Conservation (phyloP, 257 asterid species). For the Parsonsia alboflavescens region DNA sequence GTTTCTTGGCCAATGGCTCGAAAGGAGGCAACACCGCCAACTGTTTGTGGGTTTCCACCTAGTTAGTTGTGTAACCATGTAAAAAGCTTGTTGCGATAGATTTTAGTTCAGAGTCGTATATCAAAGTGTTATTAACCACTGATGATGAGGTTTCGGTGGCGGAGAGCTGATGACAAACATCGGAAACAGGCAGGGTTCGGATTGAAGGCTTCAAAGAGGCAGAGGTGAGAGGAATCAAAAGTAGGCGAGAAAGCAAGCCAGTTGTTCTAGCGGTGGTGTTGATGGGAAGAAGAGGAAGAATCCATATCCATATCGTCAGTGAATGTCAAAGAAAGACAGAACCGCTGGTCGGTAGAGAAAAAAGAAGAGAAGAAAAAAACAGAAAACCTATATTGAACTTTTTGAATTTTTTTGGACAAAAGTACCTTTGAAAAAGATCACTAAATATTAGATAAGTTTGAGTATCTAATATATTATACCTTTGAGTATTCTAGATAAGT, state of each 20-base stretch:
- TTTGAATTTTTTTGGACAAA: too few species aligned
- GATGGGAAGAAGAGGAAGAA: slow-evolving; percentile 27
- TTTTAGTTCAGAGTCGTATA: slow-evolving; percentile 61
- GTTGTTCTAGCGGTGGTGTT: slow-evolving; percentile 28
- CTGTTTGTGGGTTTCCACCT: slow-evolving; percentile 25
- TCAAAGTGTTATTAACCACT: slow-evolving; percentile 11
- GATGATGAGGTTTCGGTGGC: slow-evolving; percentile 14
- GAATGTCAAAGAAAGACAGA: slow-evolving; percentile 25
- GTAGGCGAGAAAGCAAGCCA: slow-evolving; percentile 78
- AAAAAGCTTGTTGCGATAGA: slow-evolving; percentile 51
- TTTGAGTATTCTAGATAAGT: too few species aligned
- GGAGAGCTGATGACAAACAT: slow-evolving; percentile 24
- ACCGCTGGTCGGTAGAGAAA: too few species aligned
- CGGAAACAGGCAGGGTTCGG: slow-evolving; percentile 6
- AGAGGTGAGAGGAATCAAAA: slow-evolving; percentile 20
- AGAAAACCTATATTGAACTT: too few species aligned
- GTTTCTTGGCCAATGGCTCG: slow-evolving; percentile 49
- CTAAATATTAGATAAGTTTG: too few species aligned
- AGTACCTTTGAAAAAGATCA: too few species aligned
- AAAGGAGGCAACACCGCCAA: slow-evolving; percentile 26
- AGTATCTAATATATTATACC: too few species aligned
- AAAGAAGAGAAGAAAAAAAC: too few species aligned
- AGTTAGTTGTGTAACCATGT: slow-evolving; percentile 39
- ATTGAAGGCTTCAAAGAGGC: slow-evolving; percentile 48
- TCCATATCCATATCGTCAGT: slow-evolving; percentile 44